Evolutionary conservation across 1,284 basidiomycete species (phyloP), one percentile per base, ranked within the genome.

Genomic region (Cryptococcus sp.): DNA sequence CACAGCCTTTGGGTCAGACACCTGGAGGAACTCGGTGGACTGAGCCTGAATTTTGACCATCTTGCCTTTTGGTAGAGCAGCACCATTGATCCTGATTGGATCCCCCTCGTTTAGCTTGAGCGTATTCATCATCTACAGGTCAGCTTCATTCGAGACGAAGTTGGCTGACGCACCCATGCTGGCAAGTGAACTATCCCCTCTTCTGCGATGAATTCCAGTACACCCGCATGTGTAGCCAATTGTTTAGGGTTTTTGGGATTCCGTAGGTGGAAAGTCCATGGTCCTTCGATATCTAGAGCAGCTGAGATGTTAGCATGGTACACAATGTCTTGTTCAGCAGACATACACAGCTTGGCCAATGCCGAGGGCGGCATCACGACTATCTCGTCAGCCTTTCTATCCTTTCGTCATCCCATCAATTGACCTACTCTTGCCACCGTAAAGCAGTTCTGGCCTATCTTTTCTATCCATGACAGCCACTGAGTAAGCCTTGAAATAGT

Each of bases 361-460:
- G 93, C 88, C 41, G 93, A 97, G 3, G 89, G 88, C 2, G 96
- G 96, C 90, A 99, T 92, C 55, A 98, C 91, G 64, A 98, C 93
- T 94, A 61, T 31, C 4, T 23, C 14, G 36, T 31, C 10, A n/a
- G 37, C 43, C 41, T 24, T 23, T 24, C 46, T 54, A 13, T 45
- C 23, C 22, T n/a, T 13, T 19, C n/a, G 5, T 14, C 16, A 39
- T 7, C 13, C 24, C 37, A 0, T 32, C 9, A 7, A 18, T 4
- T n/a, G 11, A 83, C 90, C 74, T 76, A 97, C 93, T 92, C 80
- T 98, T 98, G 67, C 96, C 96, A 62, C 96, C 96, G 66, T 96
- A 76, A 48, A 74, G 57, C 39, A 77, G 57, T 60, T 75, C 70
- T 1, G 71, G 63, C 28, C 75, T 57, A 48, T 75, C 72, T 14